Conservation (phyloP, 2,329 filamentous ascomycete genomes). For the Magnaporthiopsis poae region DNA sequence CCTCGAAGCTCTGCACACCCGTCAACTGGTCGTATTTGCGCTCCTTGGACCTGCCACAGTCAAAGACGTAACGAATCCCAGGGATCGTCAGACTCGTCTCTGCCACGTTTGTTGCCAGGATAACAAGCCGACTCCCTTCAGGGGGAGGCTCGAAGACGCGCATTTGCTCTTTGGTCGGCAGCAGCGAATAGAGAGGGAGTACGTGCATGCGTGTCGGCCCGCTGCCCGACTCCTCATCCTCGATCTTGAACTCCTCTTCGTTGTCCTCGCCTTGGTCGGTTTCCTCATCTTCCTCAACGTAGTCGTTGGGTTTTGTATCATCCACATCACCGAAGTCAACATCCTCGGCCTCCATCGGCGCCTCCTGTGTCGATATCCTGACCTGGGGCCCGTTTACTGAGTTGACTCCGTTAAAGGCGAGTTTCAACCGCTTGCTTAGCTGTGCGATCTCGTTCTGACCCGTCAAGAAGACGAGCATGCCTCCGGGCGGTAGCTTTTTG, state of each 20-base stretch:
- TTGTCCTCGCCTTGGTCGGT: slow-evolving; percentile 52
- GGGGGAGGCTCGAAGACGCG: slow-evolving; percentile 79
- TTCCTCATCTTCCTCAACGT: slow-evolving; percentile 45
- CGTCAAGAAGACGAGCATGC: slow-evolving; percentile 88
- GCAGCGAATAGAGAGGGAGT: slow-evolving; percentile 83
- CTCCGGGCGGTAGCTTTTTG: slow-evolving; percentile 77
- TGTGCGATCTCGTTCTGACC: slow-evolving; percentile 84
- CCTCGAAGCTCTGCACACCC: slow-evolving; percentile 88
- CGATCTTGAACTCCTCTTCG: slow-evolving; percentile 58
- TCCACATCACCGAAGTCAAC: slow-evolving; percentile 67
- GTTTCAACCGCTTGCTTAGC: slow-evolving; percentile 69
- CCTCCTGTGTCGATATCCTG: slow-evolving; percentile 65
- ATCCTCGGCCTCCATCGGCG: slow-evolving; percentile 74
- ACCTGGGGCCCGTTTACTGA: slow-evolving; percentile 55
- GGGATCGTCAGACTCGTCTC: slow-evolving; percentile 96
- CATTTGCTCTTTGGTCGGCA: slow-evolving; percentile 84
- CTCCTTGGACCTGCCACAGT: slow-evolving; percentile 86
- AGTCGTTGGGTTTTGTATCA: slow-evolving; percentile 50
- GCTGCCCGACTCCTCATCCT: slow-evolving; percentile 49
- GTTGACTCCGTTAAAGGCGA: slow-evolving; percentile 51
- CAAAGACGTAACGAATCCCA: slow-evolving; percentile 89
- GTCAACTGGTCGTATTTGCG: slow-evolving; percentile 78
- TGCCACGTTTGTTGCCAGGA: slow-evolving; percentile 90
- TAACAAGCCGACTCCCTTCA: slow-evolving; percentile 71
- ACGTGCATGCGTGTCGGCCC: slow-evolving; percentile 70